Conservation (phyloP, 768 basidiomycete genomes). For the Boletus rex-veris region DNA sequence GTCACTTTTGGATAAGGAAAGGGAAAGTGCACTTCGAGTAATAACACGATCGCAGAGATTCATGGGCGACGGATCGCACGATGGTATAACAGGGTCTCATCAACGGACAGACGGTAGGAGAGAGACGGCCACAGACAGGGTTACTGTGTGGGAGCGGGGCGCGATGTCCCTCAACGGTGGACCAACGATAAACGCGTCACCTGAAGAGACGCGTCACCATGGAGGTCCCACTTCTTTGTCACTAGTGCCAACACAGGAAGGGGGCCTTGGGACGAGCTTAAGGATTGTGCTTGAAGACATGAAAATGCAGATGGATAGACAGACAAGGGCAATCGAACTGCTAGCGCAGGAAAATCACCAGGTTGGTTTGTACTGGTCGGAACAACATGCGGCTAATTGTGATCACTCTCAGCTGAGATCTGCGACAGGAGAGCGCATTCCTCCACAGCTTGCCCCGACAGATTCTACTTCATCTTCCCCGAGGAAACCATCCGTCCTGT, state of each 20-base stretch:
- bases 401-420: slow-evolving; percentile 14
- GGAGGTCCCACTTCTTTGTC: slow-evolving; percentile 10
- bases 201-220: slow-evolving; percentile 14
- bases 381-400: slow-evolving; percentile 5
- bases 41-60: slow-evolving; percentile 20
- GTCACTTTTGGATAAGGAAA: slow-evolving; percentile 32
- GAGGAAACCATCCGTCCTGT: slow-evolving; percentile 16
- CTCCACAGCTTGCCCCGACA: slow-evolving; percentile 9
- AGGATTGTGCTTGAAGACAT: slow-evolving; percentile 41
- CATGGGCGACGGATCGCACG: background rate
- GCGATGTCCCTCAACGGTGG: slow-evolving; percentile 6
- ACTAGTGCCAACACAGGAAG: slow-evolving; percentile 16
- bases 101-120: slow-evolving; percentile 13
- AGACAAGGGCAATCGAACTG: slow-evolving; percentile 41
- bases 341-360: slow-evolving; percentile 47
- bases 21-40: slow-evolving; percentile 20
- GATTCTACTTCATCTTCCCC: slow-evolving; percentile 3
- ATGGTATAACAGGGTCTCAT: slow-evolving; percentile 7
- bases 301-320: slow-evolving; percentile 49
- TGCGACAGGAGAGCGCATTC: slow-evolving; percentile 4
- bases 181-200: slow-evolving; percentile 1
- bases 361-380: slow-evolving; percentile 27
- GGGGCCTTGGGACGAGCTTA: slow-evolving; percentile 22
- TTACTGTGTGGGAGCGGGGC: slow-evolving; percentile 12
- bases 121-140: slow-evolving; percentile 13